Percentiles rank a stretch among this genome's conserved stretches.
These are phyloP conservation scores for Pseudozyma hubeiensis DNA, from an alignment of 1,284 basidiomycete genomes.

Conservation along the genomic window DNA sequence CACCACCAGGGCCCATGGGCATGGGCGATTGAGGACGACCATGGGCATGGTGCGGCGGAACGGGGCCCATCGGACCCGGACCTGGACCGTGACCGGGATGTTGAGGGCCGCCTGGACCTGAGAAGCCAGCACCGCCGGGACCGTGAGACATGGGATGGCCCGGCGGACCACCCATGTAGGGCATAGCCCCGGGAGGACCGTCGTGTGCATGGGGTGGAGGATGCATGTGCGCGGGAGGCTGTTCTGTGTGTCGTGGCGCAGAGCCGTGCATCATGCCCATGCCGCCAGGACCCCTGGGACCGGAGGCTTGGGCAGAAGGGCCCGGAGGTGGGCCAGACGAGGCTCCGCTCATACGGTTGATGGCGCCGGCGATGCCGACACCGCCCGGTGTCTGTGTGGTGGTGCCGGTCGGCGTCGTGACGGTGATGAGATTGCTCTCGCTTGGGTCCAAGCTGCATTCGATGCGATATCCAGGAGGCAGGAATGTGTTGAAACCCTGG, in stretches of 20 bases:
- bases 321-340: conserved; percentile 28
- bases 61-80: conserved; percentile 36
- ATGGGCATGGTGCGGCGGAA: conserved; percentile 42
- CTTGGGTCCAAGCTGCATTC: conserved; percentile 77
- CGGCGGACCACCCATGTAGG: conserved; percentile 35
- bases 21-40: conserved; percentile 47
- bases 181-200: conserved; percentile 29
- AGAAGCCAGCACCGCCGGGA: conserved; percentile 25
- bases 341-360: conserved; percentile 62
- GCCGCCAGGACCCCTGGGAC: conserved; percentile 33
- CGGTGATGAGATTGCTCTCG: conserved; percentile 86
- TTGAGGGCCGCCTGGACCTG: conserved; percentile 36
- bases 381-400: conserved; percentile 73
- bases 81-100: conserved; percentile 39
- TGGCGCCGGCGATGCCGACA: conserved; percentile 62
- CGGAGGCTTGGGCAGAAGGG: conserved; percentile 24
- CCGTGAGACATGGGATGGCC: conserved; percentile 36
- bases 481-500: conserved; percentile 98
- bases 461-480: conserved; percentile 95
- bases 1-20: conserved; percentile 42
- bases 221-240: conserved; percentile 43
- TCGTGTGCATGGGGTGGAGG: conserved; percentile 39
- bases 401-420: conserved; percentile 90
- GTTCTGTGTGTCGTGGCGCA: conserved; percentile 42
- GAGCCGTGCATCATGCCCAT: conserved; percentile 48